These are phyloP conservation scores for Melanomma pulvis-pyrius DNA, from an alignment of 495 filamentous ascomycete genomes.

Conservation along the genomic window DNA sequence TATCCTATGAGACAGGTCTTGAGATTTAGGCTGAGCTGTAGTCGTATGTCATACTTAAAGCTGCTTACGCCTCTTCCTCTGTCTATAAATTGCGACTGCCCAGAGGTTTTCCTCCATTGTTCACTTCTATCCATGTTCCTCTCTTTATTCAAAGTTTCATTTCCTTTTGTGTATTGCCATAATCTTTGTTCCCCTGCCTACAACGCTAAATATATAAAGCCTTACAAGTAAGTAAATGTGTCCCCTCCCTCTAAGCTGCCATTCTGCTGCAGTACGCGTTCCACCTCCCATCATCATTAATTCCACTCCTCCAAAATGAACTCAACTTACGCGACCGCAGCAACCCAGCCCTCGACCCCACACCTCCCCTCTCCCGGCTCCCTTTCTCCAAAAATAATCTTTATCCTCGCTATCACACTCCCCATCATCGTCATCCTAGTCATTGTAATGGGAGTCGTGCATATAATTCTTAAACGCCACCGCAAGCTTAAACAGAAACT, in stretches of 20 bases:
- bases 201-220: neutral
- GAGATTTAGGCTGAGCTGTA: too few species aligned
- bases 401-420: neutral
- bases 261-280: neutral
- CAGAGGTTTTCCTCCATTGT: too few species aligned
- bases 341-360: neutral
- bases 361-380: neutral
- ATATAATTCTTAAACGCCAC: neutral
- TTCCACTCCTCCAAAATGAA: neutral
- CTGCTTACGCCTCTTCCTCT: too few species aligned
- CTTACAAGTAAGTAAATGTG: neutral
- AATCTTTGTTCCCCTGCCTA: neutral
- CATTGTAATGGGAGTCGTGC: slow-evolving; percentile 6
- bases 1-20: too few species aligned
- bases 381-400: neutral
- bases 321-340: neutral
- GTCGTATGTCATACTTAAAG: too few species aligned
- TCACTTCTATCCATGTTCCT: too few species aligned
- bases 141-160: too few species aligned
- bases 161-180: too few species aligned
- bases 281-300: neutral
- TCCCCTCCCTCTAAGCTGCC: too few species aligned
- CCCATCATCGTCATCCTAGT: slow-evolving; percentile 1
- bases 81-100: too few species aligned
- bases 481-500: neutral